Base-by-base conservation (phyloP, 2,329 filamentous ascomycete genomes). In the Biscogniauxia marginata region DNA sequence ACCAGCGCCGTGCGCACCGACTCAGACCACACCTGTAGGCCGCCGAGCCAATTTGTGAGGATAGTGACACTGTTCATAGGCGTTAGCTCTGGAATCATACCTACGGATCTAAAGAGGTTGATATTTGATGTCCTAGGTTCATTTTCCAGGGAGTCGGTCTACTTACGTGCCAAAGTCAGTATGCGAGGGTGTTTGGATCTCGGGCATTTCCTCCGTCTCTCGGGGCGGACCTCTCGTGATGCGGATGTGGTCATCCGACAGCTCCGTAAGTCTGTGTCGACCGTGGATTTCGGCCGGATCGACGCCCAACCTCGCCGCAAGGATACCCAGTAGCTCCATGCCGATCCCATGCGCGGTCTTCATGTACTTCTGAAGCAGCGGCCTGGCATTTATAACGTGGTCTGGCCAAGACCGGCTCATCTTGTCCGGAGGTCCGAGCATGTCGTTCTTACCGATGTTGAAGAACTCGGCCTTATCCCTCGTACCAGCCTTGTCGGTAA, bases 41-140 rank as follows among this genome's bases (percentile, higher is more conserved):
- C 73, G 39, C 72, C 74, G 18, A 74, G 65, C 69, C 69, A 72
- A 57, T 75, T 76, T 68, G 75, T 74, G 20, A 75, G 62, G 20
- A 75, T 56, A 7, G 72, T 75, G 49, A 75, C 66, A 2, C 70
- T 73, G 49, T 20, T 4, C n/a, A 34, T 34, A 39, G 11, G 20
- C n/a, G 50, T 43, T n/a, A 44, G 45, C 45, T 46, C 21, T 39
- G 19, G 18, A 9, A 16, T 19, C 4, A 3, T 16, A n/a, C n/a
- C n/a, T n/a, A n/a, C n/a, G n/a, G n/a, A n/a, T n/a, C n/a, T n/a
- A n/a, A n/a, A n/a, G n/a, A n/a, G n/a, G n/a, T n/a, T n/a, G n/a
- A n/a, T n/a, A n/a, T n/a, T n/a, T n/a, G n/a, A n/a, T n/a, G n/a
- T n/a, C n/a, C n/a, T n/a, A n/a, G n/a, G n/a, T n/a, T n/a, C n/a